These are phyloP conservation scores for Forsythia suspensa DNA, from an alignment of 257 asterid species.

Conservation along the genomic window DNA sequence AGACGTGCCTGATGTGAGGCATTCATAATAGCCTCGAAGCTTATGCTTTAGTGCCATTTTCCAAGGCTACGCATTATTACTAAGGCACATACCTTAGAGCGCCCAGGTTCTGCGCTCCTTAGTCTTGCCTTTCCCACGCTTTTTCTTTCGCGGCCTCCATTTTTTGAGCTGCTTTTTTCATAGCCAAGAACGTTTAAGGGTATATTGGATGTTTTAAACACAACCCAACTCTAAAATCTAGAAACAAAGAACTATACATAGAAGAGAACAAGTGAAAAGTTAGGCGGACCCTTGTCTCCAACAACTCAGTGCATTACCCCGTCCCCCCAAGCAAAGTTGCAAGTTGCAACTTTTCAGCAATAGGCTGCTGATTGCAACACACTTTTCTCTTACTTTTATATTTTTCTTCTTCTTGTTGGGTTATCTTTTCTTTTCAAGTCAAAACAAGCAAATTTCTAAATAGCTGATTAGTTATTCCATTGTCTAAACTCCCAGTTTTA, in stretches of 20 bases:
- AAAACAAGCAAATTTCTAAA: neutral
- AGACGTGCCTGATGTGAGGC: neutral
- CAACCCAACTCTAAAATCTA: neutral
- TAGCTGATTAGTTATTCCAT: neutral
- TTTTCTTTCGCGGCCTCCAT: neutral
- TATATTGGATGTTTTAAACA: neutral
- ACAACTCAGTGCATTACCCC: neutral
- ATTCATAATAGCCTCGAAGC: neutral
- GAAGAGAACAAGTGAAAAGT: neutral
- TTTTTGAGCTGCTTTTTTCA: neutral
- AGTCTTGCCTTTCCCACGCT: neutral
- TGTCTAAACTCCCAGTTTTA: neutral
- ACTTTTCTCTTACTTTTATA: neutral
- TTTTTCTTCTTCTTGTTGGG: neutral
- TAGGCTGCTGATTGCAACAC: neutral
- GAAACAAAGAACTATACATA: neutral
- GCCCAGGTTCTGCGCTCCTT: neutral
- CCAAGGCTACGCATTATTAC: neutral
- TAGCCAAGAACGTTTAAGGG: neutral
- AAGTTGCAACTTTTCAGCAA: neutral
- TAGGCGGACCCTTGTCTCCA: neutral
- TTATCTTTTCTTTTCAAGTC: neutral
- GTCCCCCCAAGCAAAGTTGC: neutral
- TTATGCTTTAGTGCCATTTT: neutral
- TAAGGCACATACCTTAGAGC: neutral